Evolutionary conservation across 1,139 yeast species (phyloP).

Genomic region (Taphrina flavorubra): DNA sequence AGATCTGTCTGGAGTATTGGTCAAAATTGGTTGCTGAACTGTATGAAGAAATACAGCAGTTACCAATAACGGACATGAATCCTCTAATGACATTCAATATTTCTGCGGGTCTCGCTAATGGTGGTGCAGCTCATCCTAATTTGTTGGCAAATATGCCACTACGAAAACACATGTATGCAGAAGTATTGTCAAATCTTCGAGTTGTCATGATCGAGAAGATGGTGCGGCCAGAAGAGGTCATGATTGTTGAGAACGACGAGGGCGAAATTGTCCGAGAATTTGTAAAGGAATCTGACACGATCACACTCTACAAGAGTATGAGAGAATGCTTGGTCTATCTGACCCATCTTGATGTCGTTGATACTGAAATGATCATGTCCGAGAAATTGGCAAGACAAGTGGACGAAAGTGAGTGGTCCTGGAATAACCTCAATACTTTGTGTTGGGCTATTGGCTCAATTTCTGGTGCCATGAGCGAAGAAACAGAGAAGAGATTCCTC

Average conservation of each 20-base stretch:
- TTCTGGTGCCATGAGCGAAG: constrained; percentile 98
- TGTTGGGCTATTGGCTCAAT: constrained; percentile 99
- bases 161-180: constrained; percentile 81
- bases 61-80: constrained; percentile 72
- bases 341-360: constrained; percentile 92
- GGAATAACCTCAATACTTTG: constrained; percentile 94
- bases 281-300: constrained; percentile 95
- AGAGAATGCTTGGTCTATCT: constrained; percentile 92
- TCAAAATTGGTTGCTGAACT: constrained; percentile 76
- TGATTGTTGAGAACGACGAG: constrained; percentile 96
- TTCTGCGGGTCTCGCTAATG: constrained; percentile 57
- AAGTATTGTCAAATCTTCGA: constrained; percentile 78
- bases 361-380: constrained; percentile 92
- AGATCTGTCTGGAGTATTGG: constrained; percentile 96
- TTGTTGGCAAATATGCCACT: constrained; percentile 74
- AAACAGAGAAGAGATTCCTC: constrained; percentile 90
- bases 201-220: constrained; percentile 91
- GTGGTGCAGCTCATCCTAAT: constrained; percentile 89
- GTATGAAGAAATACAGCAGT: constrained; percentile 80
- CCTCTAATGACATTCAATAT: constrained; percentile 73
- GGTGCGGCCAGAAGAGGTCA: constrained; percentile 93
- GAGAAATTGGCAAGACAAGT: constrained; percentile 88
- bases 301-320: constrained; percentile 91
- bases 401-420: constrained; percentile 98
- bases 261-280: constrained; percentile 98